Evolutionary conservation across 805 yeast species (phyloP).

Genomic region (Ogataea neopini): DNA sequence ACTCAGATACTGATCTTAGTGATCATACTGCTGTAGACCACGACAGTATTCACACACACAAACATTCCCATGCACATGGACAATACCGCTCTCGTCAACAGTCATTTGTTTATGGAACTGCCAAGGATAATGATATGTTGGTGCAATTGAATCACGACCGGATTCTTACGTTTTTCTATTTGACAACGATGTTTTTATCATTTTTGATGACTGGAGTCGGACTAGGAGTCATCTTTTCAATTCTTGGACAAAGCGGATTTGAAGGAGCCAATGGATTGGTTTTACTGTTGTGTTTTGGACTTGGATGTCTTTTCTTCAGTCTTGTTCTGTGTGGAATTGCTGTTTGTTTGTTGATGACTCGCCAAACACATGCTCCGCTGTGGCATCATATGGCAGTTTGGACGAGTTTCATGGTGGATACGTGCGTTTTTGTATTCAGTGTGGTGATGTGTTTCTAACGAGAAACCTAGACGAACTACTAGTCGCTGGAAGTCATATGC

Average conservation of each 20-base stretch:
- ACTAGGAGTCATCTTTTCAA: constrained; percentile 41
- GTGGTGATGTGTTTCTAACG: constrained; percentile 25
- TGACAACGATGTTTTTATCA: constrained; percentile 41
- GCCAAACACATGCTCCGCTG: constrained; percentile 39
- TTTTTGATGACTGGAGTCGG: constrained; percentile 45
- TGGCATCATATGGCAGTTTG: constrained; percentile 48
- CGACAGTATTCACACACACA: background rate
- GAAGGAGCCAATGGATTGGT: constrained; percentile 22
- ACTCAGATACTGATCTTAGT: constrained; percentile 22
- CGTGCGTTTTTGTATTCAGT: constrained; percentile 46
- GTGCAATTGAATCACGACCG: constrained; percentile 40
- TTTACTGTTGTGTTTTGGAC: constrained; percentile 36
- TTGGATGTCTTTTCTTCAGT: constrained; percentile 43
- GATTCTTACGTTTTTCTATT: constrained; percentile 46
- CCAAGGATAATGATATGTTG: constrained; percentile 18
- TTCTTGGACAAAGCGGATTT: constrained; percentile 11
- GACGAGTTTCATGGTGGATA: constrained; percentile 39
- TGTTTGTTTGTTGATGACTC: constrained; percentile 44
- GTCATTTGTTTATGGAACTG: constrained; percentile 13
- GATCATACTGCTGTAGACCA: constrained; percentile 8
- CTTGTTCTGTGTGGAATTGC: constrained; percentile 44
- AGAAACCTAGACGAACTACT: too few species aligned
- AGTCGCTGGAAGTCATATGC: too few species aligned
- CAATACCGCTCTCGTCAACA: constrained; percentile 8
- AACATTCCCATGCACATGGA: background rate